phyloP scores from a whole-genome alignment of 176 grass and related monocot genomes.

The Triticum turgidum region DNA sequence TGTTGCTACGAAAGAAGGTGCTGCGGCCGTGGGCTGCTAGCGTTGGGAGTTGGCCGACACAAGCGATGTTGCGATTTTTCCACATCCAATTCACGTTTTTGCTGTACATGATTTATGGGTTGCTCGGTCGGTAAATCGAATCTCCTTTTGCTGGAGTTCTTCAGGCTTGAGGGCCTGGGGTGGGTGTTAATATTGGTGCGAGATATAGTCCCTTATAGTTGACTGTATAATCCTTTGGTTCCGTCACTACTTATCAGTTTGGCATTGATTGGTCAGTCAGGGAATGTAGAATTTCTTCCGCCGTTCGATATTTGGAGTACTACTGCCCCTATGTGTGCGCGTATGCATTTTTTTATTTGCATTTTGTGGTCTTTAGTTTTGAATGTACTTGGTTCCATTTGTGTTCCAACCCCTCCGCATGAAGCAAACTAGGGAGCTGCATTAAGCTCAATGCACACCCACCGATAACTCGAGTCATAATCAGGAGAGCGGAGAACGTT shows the following conservation, averaged over 20 bases:
- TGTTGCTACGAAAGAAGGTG: neutral
- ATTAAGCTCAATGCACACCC: too few relatives aligned
- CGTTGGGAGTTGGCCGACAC: constrained; percentile 23
- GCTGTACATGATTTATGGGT: constrained; percentile 52
- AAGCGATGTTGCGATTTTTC: constrained; percentile 24
- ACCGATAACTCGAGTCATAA: too few relatives aligned
- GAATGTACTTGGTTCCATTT: neutral
- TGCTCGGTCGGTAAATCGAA: constrained; percentile 15
- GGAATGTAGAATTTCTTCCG: constrained; percentile 36
- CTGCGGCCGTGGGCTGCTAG: constrained; percentile 45
- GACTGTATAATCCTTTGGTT: constrained; percentile 30
- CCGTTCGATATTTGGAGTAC: neutral
- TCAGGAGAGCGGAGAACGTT: too few relatives aligned
- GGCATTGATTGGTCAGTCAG: constrained; percentile 35
- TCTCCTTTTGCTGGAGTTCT: constrained; percentile 19
- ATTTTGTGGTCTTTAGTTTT: neutral
- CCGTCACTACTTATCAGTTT: constrained; percentile 13
- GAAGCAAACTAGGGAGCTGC: too few relatives aligned
- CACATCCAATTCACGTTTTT: constrained; percentile 35
- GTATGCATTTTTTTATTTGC: neutral
- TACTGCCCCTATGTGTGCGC: neutral
- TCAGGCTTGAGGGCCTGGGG: constrained; percentile 9
- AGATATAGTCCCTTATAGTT: constrained; percentile 39
- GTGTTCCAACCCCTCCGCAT: neutral
- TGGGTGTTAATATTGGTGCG: constrained; percentile 48